phyloP scores from a whole-genome alignment of 202 grass and related monocot genomes.

The Digitaria exilis region DNA sequence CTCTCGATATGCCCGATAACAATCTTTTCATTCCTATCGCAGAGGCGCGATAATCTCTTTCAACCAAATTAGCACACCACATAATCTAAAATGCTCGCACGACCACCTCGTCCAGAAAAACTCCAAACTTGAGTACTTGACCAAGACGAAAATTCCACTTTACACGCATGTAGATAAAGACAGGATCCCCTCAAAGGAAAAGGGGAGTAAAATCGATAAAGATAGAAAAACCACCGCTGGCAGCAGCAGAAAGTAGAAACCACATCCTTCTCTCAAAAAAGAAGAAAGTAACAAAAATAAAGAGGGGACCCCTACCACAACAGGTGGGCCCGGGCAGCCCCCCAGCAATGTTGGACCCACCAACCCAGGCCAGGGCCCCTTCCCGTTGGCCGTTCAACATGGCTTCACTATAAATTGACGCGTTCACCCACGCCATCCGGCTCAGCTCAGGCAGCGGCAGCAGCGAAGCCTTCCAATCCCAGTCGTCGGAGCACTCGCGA shows the following conservation, averaged over 20 bases:
- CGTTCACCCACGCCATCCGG: conserved; percentile 16
- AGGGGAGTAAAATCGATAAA: neutral
- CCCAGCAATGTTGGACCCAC: conserved; percentile 52
- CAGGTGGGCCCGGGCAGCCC: neutral
- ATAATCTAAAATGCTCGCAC: neutral
- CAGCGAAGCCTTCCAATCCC: neutral
- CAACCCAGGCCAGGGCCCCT: neutral
- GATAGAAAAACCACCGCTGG: neutral
- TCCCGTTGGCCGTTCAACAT: neutral
- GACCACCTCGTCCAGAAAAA: neutral
- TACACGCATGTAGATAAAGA: neutral
- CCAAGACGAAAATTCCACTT: neutral
- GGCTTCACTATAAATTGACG: conserved; percentile 46
- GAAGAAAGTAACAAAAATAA: neutral
- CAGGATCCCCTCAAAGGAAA: neutral
- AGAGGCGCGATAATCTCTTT: neutral
- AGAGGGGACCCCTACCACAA: neutral
- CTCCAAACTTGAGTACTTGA: neutral
- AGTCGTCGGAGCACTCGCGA: conserved; percentile 20
- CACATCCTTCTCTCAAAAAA: neutral
- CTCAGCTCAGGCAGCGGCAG: conserved; percentile 24
- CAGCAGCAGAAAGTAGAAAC: neutral
- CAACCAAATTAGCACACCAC: neutral
- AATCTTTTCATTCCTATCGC: neutral
- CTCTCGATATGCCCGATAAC: neutral